Evolutionary conservation across 306 rosid species (phyloP).

Genomic region (Lathyrus sativus): DNA sequence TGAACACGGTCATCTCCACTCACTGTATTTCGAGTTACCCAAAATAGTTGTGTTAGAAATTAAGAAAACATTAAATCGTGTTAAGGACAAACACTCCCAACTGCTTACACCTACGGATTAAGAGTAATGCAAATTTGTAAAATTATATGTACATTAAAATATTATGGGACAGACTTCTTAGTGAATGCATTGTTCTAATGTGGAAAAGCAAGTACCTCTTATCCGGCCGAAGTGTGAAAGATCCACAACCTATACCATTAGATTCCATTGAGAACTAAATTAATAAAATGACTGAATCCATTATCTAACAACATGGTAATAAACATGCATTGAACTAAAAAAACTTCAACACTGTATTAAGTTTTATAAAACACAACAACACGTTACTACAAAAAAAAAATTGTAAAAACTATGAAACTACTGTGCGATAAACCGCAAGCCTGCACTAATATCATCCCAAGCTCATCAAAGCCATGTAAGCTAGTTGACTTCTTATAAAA

Average conservation of each 20-base stretch:
- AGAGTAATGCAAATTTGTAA: background rate
- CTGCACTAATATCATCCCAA: conserved; percentile 20
- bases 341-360: conserved; percentile 21
- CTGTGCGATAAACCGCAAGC: background rate
- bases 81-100: conserved; percentile 11
- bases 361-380: background rate
- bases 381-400: background rate
- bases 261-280: conserved; percentile 28
- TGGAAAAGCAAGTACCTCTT: conserved; percentile 65
- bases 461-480: conserved; percentile 5
- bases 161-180: background rate
- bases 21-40: conserved; percentile 51
- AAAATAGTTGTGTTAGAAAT: conserved; percentile 30
- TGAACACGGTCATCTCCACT: conserved; percentile 87
- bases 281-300: conserved; percentile 15
- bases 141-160: background rate
- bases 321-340: conserved; percentile 22
- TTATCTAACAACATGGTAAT: conserved; percentile 2
- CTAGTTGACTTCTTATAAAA: conserved; percentile 13
- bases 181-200: background rate
- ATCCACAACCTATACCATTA: conserved; percentile 73
- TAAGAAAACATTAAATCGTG: conserved; percentile 17
- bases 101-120: conserved; percentile 1
- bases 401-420: too few species aligned
- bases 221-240: conserved; percentile 94